Base-by-base conservation (phyloP, 2,329 filamentous ascomycete species). In the Neopestalotiopsis sp. region DNA sequence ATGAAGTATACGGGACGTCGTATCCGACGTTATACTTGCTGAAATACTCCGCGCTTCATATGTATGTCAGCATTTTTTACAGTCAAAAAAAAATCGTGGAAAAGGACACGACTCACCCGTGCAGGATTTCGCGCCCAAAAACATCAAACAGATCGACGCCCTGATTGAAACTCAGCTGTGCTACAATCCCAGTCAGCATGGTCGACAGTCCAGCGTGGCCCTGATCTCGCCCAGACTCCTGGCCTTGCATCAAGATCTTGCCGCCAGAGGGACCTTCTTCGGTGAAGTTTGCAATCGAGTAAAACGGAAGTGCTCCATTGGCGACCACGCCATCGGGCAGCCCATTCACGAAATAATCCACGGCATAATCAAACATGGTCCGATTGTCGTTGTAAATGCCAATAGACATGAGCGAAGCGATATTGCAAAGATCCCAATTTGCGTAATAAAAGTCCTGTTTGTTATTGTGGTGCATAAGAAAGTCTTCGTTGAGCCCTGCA, bases 401-500 rank as follows among this genome's bases (percentile, higher is more conserved):
- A 67, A 84, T 82, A 0, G 82, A 78, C 20, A 81, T 72, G 34
- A 81, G 73, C 0, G 79, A 79, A 2, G 81, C 80, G 34, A 85
- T 76, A 45, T 84, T 84, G 71, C 79, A 81, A 4, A 83, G 72
- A 67, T 85, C 83, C 83, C 83, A 85, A 67, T 83, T 84, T 1
- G 81, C 80, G 71, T 81, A 84, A 64, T 82, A 79, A 61, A 80
- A 73, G 24, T 71, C 70, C 1, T 69, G 71, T 1, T 78, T 75
- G 10, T 73, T 77, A 49, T 83, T 81, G 68, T 84, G 81, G 9
- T 76, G 69, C 6, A 74, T 59, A 5, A 84, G 72, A 67, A 84
- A 84, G 3, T 74, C 65, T 9, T 74, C 71, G 71, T 83, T 84
- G 72, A 80, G 76, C 1, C 77, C 73, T 24, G 77, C 76, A 70